Base-by-base conservation (phyloP, 805 yeast species). In the Pichia californica region DNA sequence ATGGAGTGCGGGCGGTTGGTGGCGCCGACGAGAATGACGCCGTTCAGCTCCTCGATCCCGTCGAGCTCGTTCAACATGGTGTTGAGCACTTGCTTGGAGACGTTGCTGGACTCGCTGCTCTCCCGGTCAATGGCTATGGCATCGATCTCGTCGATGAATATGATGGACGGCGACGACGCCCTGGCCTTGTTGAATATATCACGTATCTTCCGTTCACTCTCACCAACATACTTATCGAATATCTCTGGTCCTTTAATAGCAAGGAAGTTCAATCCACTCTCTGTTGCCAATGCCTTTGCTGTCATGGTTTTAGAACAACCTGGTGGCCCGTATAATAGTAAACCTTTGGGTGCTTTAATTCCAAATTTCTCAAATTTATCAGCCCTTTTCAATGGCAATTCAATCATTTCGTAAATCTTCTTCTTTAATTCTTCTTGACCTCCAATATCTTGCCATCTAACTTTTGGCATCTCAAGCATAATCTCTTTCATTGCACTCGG, bases 401-500 rank as follows among this genome's bases (percentile, higher is more conserved):
- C 95, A 21, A 93, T 91, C 67, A 91, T 91, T 58, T 93, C 99
- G 32, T 75, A 76, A 53, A 93, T 73, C 57, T 88, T 85, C 46
- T 74, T 72, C 59, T 93, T 93, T 45, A 91, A 70, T 16, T 76
- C 80, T 20, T 82, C 81, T 62, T 93, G 98, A 3, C 99, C 99
- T 13, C 98, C 98, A 55, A 93, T 89, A 64, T 93, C 99, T 16
- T 76, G 66, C 98, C 99, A 93, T 48, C 76, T 73, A 0, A 89
- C 94, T 55, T 87, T 86, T 9, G 99, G 98, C 77, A 89, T 86
- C 55, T 93, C 99, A 40, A 93, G 68, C 44, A 88, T 82, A 41
- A 91, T 86, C 61, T 93, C 99, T 46, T 96, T 75, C 99, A 93
- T 93, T 2, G 98, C 98, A 47, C 95, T 84, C 2, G 99, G 98